These are phyloP conservation scores for Scleroderma bovista DNA, from an alignment of 768 basidiomycete species.

Conservation along the genomic window DNA sequence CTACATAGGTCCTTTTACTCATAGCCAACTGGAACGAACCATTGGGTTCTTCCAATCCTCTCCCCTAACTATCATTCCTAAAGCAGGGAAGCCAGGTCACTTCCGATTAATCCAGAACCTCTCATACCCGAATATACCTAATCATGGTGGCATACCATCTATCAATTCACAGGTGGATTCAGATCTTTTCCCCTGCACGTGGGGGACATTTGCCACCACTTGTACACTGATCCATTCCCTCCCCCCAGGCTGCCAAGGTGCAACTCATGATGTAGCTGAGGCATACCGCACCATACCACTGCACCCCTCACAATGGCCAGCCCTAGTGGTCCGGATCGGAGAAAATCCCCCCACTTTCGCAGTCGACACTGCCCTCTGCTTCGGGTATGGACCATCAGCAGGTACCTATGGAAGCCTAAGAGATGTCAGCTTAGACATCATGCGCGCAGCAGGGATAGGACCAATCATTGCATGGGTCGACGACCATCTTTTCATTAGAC, in stretches of 20 bases:
- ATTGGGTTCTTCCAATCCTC: not conserved
- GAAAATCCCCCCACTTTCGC: constrained; percentile 4
- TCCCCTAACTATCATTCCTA: not conserved
- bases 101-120: not conserved
- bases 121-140: not conserved
- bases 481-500: constrained; percentile 23
- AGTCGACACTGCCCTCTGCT: constrained; percentile 23
- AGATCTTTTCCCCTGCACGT: not conserved
- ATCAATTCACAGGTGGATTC: not conserved
- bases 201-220: not conserved
- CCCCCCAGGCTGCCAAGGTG: not conserved
- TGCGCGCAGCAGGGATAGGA: constrained; percentile 9
- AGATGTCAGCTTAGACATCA: constrained; percentile 15
- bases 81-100: not conserved
- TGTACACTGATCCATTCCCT: not conserved
- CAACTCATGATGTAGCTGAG: constrained; percentile 1
- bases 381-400: constrained; percentile 16
- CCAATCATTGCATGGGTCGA: constrained; percentile 26
- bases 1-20: not conserved
- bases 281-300: constrained; percentile 23
- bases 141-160: too few relatives aligned
- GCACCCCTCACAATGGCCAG: constrained; percentile 32
- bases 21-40: not conserved
- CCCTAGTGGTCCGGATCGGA: constrained; percentile 17
- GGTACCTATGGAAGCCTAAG: constrained; percentile 23